These are phyloP conservation scores for Chalara sp. DNA, from an alignment of 2,329 filamentous ascomycete genomes.

Conservation along the genomic window DNA sequence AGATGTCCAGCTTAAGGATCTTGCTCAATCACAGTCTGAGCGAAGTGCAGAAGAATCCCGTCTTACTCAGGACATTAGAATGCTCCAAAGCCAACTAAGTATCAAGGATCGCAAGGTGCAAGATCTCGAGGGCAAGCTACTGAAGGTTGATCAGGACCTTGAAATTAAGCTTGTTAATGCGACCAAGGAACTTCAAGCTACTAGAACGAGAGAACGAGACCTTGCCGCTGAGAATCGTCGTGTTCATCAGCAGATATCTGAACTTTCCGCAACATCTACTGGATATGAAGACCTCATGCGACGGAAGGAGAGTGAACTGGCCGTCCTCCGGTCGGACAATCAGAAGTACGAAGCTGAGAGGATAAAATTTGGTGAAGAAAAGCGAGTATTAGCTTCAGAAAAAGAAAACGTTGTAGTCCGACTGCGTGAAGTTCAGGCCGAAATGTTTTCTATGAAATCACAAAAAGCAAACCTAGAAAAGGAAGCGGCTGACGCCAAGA, in stretches of 20 bases:
- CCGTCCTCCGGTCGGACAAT: slow-evolving; percentile 76
- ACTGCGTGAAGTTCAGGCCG: slow-evolving; percentile 79
- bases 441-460: slow-evolving; percentile 78
- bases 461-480: slow-evolving; percentile 80
- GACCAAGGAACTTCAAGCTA: slow-evolving; percentile 71
- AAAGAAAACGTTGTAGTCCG: slow-evolving; percentile 72
- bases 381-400: slow-evolving; percentile 60
- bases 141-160: slow-evolving; percentile 81
- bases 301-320: slow-evolving; percentile 88
- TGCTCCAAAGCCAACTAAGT: slow-evolving; percentile 83
- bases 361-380: slow-evolving; percentile 72
- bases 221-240: slow-evolving; percentile 74
- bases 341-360: slow-evolving; percentile 78
- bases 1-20: slow-evolving; percentile 62
- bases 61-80: slow-evolving; percentile 77
- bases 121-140: slow-evolving; percentile 76
- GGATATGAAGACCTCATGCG: slow-evolving; percentile 92
- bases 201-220: slow-evolving; percentile 68
- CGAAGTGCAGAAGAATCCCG: slow-evolving; percentile 69
- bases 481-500: slow-evolving; percentile 83
- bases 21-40: slow-evolving; percentile 64
- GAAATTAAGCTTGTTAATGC: slow-evolving; percentile 75
- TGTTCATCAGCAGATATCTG: slow-evolving; percentile 76
- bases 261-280: slow-evolving; percentile 85
- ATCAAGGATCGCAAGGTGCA: slow-evolving; percentile 86